Evolutionary conservation across 371 early-diverging fungal species (phyloP).

Genomic region (Zopfochytrium polystomum): DNA sequence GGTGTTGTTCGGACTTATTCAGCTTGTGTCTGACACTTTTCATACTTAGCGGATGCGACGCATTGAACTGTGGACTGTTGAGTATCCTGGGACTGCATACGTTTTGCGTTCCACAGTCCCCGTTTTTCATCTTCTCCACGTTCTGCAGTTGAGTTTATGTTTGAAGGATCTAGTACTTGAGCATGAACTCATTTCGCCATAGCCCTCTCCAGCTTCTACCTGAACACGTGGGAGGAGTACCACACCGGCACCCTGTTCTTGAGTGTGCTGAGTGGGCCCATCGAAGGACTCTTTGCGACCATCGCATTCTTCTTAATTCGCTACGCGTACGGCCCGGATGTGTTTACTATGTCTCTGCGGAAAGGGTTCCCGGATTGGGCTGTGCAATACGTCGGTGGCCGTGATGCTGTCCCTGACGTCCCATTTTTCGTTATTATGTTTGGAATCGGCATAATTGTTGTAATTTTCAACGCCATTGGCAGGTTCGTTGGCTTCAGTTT

Average conservation of each 20-base stretch:
- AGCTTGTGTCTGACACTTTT: neutral
- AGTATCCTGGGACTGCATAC: conserved; percentile 79
- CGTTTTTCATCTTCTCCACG: conserved; percentile 25
- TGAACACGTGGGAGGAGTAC: conserved; percentile 94
- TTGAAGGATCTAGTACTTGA: too few relatives aligned
- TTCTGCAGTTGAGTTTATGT: neutral
- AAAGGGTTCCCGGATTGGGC: conserved; percentile 4
- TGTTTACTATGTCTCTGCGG: conserved; percentile 8
- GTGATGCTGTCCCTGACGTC: neutral
- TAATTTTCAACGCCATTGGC: conserved; percentile 25
- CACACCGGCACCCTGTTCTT: conserved; percentile 90
- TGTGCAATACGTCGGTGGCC: conserved; percentile 22
- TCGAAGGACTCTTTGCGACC: conserved; percentile 86
- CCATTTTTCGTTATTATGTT: conserved; percentile 8
- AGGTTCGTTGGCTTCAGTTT: conserved; percentile 17
- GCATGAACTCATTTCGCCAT: too few relatives aligned
- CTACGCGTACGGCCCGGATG: conserved; percentile 6
- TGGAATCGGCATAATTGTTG: conserved; percentile 8
- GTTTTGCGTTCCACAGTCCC: conserved; percentile 72
- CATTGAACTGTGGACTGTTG: conserved; percentile 81
- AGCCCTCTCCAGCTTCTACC: conserved; percentile 80
- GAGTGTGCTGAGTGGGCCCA: conserved; percentile 91
- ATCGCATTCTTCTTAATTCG: conserved; percentile 58
- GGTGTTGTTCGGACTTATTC: neutral
- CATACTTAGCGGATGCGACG: conserved; percentile 71